Evolutionary conservation across 148 eudicot genomes (phyloP).

Genomic region (Cornus florida): DNA sequence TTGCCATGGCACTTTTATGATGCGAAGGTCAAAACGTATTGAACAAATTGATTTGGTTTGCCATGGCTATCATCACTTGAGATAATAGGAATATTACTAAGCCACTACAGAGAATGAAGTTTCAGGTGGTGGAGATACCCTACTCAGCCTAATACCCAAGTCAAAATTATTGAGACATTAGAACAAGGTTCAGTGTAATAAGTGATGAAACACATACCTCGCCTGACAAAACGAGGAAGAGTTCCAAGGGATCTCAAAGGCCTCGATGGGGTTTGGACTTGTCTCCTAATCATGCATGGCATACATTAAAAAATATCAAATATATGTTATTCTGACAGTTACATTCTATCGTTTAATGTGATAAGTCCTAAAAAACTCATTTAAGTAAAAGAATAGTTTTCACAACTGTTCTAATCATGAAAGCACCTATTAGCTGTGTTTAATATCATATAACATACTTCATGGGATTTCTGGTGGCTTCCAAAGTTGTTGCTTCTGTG

Average conservation of each 20-base stretch:
- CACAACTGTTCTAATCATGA: neutral
- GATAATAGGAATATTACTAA: neutral
- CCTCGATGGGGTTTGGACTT: slow-evolving; percentile 29
- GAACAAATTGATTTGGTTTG: neutral
- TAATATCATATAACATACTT: slow-evolving; percentile 20
- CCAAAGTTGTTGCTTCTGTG: slow-evolving; percentile 46
- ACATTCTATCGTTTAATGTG: neutral
- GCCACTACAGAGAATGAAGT: neutral
- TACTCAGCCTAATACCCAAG: neutral
- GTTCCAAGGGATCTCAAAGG: slow-evolving; percentile 20
- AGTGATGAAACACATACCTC: slow-evolving; percentile 23
- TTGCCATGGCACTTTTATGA: too few species aligned
- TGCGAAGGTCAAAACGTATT: too few species aligned
- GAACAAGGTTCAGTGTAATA: neutral
- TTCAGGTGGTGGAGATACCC: neutral
- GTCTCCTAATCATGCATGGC: slow-evolving; percentile 14
- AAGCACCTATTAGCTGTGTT: neutral
- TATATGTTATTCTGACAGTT: neutral
- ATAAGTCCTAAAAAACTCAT: neutral
- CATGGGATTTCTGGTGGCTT: slow-evolving; percentile 51
- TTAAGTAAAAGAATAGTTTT: neutral
- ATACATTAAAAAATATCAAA: neutral
- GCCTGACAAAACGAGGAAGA: slow-evolving; percentile 35
- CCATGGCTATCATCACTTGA: neutral
- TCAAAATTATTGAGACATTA: neutral